These are phyloP conservation scores for Tillandsia fasciculata DNA, from an alignment of 176 grass and related monocot species.

Conservation along the genomic window DNA sequence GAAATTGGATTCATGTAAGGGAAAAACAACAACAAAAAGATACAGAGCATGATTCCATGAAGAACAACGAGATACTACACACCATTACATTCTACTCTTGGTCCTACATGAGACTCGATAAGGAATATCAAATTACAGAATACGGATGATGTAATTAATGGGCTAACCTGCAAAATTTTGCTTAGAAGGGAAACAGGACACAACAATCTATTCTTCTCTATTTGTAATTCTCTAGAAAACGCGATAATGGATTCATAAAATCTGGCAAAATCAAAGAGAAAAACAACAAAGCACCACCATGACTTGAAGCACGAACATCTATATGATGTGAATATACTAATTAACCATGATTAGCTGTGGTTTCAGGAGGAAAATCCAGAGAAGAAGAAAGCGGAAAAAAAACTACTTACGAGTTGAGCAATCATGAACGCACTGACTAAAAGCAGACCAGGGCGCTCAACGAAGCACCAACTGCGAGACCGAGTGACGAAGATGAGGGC, in stretches of 20 bases:
- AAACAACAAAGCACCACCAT: too few species aligned
- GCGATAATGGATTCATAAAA: not conserved
- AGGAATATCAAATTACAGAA: not conserved
- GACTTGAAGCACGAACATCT: not conserved
- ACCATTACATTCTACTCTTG: not conserved
- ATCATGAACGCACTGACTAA: slow-evolving; percentile 66
- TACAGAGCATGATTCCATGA: too few species aligned
- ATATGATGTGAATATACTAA: not conserved
- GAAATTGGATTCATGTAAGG: too few species aligned
- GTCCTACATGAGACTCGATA: not conserved
- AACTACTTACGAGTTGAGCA: slow-evolving; percentile 66
- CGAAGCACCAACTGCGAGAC: slow-evolving; percentile 75
- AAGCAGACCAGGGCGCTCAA: slow-evolving; percentile 77
- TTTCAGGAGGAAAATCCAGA: not conserved
- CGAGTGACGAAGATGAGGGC: slow-evolving; percentile 92
- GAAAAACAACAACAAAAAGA: too few species aligned
- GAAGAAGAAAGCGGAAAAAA: not conserved
- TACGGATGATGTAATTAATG: not conserved
- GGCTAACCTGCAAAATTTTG: not conserved
- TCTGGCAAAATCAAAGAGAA: not conserved
- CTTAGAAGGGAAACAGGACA: not conserved
- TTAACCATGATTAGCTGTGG: not conserved
- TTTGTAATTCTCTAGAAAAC: not conserved
- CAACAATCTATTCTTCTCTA: not conserved
- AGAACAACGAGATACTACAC: too few species aligned